A percentile compares a stretch with the other conserved stretches of the same genome.
Conservation (phyloP, 2,329 filamentous ascomycete genomes). For the Elsinoe ampelina region DNA sequence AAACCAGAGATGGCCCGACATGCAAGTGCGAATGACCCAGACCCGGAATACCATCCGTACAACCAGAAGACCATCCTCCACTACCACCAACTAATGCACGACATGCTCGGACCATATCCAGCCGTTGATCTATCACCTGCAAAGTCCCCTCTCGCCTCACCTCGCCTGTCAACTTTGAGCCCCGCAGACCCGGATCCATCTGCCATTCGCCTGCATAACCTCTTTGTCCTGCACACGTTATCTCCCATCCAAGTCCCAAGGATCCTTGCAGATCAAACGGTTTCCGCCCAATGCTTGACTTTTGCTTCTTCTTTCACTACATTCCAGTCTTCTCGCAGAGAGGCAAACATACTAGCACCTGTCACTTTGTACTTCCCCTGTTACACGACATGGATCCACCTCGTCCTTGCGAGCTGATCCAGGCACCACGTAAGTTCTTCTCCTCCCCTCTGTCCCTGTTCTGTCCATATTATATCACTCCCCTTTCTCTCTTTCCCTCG, state of each 20-base stretch:
- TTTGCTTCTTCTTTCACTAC: neutral
- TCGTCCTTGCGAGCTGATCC: neutral
- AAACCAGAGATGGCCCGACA: neutral
- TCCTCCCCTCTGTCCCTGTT: neutral
- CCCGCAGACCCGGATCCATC: constrained; percentile 2
- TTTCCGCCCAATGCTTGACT: neutral
- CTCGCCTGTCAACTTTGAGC: neutral
- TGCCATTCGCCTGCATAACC: neutral
- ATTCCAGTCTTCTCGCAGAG: neutral
- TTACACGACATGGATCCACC: constrained; percentile 9
- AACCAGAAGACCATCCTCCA: neutral
- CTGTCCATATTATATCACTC: neutral
- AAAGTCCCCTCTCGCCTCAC: constrained; percentile 1
- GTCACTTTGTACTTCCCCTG: constrained; percentile 3
- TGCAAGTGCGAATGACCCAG: neutral
- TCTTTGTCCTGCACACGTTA: neutral
- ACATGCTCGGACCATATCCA: constrained; percentile 1
- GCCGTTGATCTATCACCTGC: constrained; percentile 4
- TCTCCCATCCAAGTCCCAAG: neutral
- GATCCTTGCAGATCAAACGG: constrained; percentile 1
- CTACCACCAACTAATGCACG: constrained; percentile 4
- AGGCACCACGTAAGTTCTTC: neutral
- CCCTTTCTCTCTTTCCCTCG: neutral
- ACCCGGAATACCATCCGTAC: neutral
- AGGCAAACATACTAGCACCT: neutral